phyloP scores from a whole-genome alignment of 2,329 filamentous ascomycete species.

The Aspergillus spinulosporus region DNA sequence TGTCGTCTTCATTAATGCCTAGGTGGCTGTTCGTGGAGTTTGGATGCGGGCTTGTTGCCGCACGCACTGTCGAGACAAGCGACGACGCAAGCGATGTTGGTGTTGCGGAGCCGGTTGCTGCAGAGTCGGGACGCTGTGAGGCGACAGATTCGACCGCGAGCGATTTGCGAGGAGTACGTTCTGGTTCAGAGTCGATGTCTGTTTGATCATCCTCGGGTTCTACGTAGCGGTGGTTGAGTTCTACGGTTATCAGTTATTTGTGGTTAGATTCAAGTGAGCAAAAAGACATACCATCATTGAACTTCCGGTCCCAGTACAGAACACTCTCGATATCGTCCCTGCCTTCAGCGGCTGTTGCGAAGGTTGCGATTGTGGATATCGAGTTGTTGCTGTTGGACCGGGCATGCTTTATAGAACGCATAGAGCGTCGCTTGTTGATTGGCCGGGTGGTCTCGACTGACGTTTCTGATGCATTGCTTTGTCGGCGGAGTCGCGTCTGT shows the following conservation, averaged over 20 bases:
- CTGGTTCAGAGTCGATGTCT: conserved; percentile 13
- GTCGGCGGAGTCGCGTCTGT: conserved; percentile 30
- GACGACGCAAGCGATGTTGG: conserved; percentile 35
- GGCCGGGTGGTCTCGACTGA: conserved; percentile 55
- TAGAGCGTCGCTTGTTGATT: conserved; percentile 20
- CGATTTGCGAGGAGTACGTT: conserved; percentile 7
- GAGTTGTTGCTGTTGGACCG: conserved; percentile 61
- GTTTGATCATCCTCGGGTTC: conserved; percentile 18
- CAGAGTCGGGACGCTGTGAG: conserved; percentile 30
- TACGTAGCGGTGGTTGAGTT: conserved; percentile 27
- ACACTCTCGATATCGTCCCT: conserved; percentile 44
- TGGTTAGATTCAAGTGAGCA: background rate
- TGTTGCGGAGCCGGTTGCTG: conserved; percentile 31
- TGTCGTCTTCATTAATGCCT: conserved; percentile 55
- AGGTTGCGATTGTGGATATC: conserved; percentile 61
- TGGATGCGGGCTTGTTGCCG: conserved; percentile 32
- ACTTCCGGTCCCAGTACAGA: conserved; percentile 41
- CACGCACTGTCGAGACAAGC: conserved; percentile 42
- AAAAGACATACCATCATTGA: conserved; percentile 33
- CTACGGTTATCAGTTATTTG: background rate
- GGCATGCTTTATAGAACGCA: conserved; percentile 35
- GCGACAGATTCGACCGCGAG: conserved; percentile 24
- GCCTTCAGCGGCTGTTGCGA: conserved; percentile 62
- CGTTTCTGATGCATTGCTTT: conserved; percentile 44
- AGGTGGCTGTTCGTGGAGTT: conserved; percentile 21